These are phyloP conservation scores for Chenopodium suecicum DNA, from an alignment of 148 eudicot genomes.

Conservation along the genomic window DNA sequence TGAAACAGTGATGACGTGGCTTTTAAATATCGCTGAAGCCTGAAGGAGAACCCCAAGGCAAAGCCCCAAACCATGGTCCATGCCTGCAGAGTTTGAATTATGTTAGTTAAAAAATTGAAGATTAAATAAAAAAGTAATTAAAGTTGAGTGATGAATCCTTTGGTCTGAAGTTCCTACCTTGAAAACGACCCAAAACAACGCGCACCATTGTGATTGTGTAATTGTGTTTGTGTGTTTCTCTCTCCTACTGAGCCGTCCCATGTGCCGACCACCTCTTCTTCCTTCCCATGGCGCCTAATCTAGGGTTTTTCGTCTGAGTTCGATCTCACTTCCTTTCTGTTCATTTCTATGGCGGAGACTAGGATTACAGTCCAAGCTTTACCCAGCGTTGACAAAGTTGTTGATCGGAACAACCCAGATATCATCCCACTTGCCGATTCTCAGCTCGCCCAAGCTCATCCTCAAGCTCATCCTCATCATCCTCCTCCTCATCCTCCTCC, in stretches of 20 bases:
- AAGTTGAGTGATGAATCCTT: not conserved
- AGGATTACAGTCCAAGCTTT: slow-evolving; percentile 23
- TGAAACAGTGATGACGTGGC: too few species aligned
- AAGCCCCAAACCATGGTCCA: too few species aligned
- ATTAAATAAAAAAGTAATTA: too few species aligned
- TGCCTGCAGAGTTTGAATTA: too few species aligned
- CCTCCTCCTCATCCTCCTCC: slow-evolving; percentile 15
- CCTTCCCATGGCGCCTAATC: slow-evolving; percentile 14
- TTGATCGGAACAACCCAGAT: slow-evolving; percentile 23
- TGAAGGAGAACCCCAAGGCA: too few species aligned
- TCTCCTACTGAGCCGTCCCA: slow-evolving; percentile 10
- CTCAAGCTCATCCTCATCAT: not conserved
- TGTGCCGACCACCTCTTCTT: slow-evolving; percentile 31
- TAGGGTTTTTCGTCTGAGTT: slow-evolving; percentile 34
- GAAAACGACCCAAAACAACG: slow-evolving; percentile 44
- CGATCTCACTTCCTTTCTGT: not conserved
- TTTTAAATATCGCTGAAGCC: too few species aligned
- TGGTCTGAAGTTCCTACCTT: slow-evolving; percentile 37
- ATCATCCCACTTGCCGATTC: slow-evolving; percentile 27
- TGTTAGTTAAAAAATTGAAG: too few species aligned
- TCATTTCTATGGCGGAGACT: too few species aligned
- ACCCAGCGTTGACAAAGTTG: slow-evolving; percentile 22
- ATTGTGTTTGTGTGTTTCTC: slow-evolving; percentile 12
- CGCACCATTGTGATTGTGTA: slow-evolving; percentile 20
- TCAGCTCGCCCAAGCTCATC: slow-evolving; percentile 10